Base-by-base conservation (phyloP, 306 rosid genomes). In the Vigna reflexopilosa region DNA sequence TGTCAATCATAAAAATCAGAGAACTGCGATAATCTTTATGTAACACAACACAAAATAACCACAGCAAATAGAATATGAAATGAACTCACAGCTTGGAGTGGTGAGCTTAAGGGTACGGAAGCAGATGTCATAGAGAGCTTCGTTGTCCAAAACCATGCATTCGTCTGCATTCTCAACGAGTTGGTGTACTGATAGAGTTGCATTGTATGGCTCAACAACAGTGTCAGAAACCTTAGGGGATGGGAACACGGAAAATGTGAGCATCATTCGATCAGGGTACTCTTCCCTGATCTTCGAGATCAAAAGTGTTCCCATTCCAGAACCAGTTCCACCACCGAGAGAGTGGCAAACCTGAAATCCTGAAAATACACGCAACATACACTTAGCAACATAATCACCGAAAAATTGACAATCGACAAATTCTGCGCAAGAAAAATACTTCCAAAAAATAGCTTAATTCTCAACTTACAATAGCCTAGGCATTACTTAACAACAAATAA, bases 261-360 rank as follows among this genome's bases (percentile, higher is more conserved):
- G 90, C 93, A 89, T 89, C 93, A 89, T 87, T 38, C 89, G 75
- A 15, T 89, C 89, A 0, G 90, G 93, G 54, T 89, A 89, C 56
- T 89, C 93, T 57, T 89, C 93, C 66, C 91, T 80, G 36, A 89
- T 89, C 83, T 89, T 89, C 13, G 91, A 89, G 26, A 89, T 87
- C 49, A 89, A 50, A 6, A 89, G 83, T 0, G 93, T 89, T 26
- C 91, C 91, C 93, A 89, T 89, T 52, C 93, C 87, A 1, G 93
- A 89, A 44, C 93, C 91, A 14, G 91, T 87, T 63, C 91, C 91
- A 15, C 93, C 91, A 40, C 91, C 91, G 9, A 89, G 79, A 8
- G 88, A 87, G 85, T 89, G 93, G 83, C 93, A 89, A 13, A 87
- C 91, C 77, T 87, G 91, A 84, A 85, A 89, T 24, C 91, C 91